These are phyloP conservation scores for Ophiostoma ips DNA, from an alignment of 2,329 filamentous ascomycete genomes.

Conservation along the genomic window DNA sequence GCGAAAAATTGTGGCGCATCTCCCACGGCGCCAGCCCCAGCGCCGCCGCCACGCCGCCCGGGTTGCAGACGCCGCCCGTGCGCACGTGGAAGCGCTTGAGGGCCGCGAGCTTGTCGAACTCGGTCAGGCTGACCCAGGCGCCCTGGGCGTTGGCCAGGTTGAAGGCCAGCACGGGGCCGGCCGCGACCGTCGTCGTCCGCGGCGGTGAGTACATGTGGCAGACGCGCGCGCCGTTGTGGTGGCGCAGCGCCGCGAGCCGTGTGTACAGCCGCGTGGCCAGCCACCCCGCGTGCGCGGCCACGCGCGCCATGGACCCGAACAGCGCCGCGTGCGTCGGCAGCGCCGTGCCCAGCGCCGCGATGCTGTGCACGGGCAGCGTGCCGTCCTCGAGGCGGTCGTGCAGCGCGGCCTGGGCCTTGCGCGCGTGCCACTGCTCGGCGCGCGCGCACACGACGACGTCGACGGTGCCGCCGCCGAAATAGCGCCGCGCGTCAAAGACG, in stretches of 20 bases:
- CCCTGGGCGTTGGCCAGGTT: constrained; percentile 59
- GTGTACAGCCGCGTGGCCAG: constrained; percentile 46
- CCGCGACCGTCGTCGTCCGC: not conserved
- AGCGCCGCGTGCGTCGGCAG: constrained; percentile 54
- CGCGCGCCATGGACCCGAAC: constrained; percentile 54
- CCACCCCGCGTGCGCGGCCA: constrained; percentile 58
- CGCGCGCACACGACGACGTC: constrained; percentile 68
- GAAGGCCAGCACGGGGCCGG: constrained; percentile 69
- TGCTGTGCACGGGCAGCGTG: constrained; percentile 79
- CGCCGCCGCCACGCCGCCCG: constrained; percentile 64
- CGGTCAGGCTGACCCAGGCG: constrained; percentile 64
- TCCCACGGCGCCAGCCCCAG: constrained; percentile 68
- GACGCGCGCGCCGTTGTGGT: constrained; percentile 53
- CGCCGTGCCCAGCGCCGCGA: constrained; percentile 67
- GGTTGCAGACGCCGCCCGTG: constrained; percentile 84
- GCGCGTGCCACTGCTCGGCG: constrained; percentile 72
- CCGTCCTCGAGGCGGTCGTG: constrained; percentile 85
- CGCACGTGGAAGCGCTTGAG: constrained; percentile 71
- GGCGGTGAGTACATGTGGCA: constrained; percentile 49
- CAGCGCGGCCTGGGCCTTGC: constrained; percentile 49
- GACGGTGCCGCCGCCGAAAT: constrained; percentile 91
- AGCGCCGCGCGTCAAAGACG: constrained; percentile 53
- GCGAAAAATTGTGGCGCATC: constrained; percentile 70
- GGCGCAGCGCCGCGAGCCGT: constrained; percentile 44
- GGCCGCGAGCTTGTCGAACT: constrained; percentile 75